Evolutionary conservation across 192 early-diverging fungal genomes (phyloP), one percentile per base, ranked within the genome.

Genomic region (Coemansia sp.): DNA sequence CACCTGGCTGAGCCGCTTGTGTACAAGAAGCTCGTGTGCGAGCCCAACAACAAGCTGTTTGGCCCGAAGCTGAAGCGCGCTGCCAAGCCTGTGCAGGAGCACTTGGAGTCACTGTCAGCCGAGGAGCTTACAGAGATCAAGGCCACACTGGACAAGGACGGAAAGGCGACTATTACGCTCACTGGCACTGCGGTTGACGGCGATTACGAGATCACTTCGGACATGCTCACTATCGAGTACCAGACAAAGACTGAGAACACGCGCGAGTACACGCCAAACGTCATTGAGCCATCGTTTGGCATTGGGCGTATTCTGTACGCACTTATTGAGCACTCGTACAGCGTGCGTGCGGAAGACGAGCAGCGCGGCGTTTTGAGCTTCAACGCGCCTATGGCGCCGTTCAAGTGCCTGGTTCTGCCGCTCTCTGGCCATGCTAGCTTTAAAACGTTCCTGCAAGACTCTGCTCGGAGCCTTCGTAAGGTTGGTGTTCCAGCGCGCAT

Each of bases 221-320:
- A 79, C 47, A 72, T 82, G 75, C 59, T 83, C 12, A 68, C 60
- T 25, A 78, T 84, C 42, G 75, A 81, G 63, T 66, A 61, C 49
- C 52, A 57, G 62, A 78, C 75, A 48, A 62, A 81, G 48, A 68
- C 62, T 22, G 79, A 81, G 69, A 55, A 74, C 79, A 90, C 95
- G 20, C 92, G 95, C 75, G 95, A 98, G 80, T 99, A 91, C 83
- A 90, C 83, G 19, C 97, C 97, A 48, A 99, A 94, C 70, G 97
- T 99, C 68, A 98, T 99, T 72, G 97, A 99, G 82, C 97, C 97
- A 22, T 98, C 97, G 26, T 99, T 99, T 82, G 97, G 96, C 85
- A 90, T 99, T 60, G 94, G 96, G 59, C 94, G 97, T 65, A 98
- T 99, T 54, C 79, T 99, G 59, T 96, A 97, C 78, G 88, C 93